A percentile compares a stretch with the other conserved stretches of the same genome.
phyloP scores from a whole-genome alignment of 129 eudicot genomes.

The Oenanthe sinensis region DNA sequence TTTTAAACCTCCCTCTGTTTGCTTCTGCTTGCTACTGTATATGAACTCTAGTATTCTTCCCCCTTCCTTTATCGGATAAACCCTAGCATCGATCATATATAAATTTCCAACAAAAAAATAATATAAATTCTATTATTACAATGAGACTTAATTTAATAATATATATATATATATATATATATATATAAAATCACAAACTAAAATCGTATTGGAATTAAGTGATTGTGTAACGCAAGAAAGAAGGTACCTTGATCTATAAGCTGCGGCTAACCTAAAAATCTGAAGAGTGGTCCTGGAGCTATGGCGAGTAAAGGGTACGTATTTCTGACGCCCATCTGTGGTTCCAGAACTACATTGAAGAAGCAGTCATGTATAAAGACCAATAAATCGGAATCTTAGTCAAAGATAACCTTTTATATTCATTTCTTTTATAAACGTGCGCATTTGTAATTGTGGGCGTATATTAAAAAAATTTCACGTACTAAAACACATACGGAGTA shows the following conservation, averaged over 20 bases:
- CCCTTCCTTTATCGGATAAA: constrained; percentile 67
- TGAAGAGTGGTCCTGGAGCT: constrained; percentile 79
- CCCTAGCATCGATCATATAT: constrained; percentile 21
- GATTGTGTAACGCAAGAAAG: not conserved
- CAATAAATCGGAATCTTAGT: not conserved
- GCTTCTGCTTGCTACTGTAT: constrained; percentile 65
- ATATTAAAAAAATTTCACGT: too few relatives aligned
- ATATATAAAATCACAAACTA: too few relatives aligned
- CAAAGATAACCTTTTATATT: too few relatives aligned
- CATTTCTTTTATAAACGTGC: not conserved
- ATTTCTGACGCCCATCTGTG: constrained; percentile 81
- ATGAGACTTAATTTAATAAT: not conserved
- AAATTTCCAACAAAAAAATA: not conserved
- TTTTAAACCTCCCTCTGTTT: constrained; percentile 65
- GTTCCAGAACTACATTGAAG: constrained; percentile 63
- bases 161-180: too few relatives aligned
- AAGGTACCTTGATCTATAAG: constrained; percentile 71
- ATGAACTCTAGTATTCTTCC: constrained; percentile 70
- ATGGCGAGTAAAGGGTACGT: constrained; percentile 68
- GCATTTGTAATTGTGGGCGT: not conserved
- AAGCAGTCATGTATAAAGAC: not conserved
- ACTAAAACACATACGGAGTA: too few relatives aligned
- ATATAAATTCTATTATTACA: not conserved
- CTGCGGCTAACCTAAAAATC: constrained; percentile 67
- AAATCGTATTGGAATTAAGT: not conserved